Evolutionary conservation across 305 asterid species (phyloP).

Genomic region (Stenogyne calaminthoides): DNA sequence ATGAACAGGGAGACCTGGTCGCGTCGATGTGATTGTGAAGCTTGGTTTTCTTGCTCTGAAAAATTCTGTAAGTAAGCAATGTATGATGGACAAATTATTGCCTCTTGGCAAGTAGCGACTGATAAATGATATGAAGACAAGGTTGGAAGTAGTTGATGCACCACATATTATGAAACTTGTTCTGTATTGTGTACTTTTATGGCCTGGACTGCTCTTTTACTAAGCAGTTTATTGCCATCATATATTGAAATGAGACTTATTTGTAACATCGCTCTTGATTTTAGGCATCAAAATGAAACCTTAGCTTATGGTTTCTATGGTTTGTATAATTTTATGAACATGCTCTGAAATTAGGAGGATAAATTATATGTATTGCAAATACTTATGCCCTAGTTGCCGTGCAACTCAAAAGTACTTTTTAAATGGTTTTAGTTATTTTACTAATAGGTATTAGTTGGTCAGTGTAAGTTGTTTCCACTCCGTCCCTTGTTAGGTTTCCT

Average conservation of each 20-base stretch:
- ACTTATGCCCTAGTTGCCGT: too few species aligned
- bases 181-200: background rate
- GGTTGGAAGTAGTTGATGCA: slow-evolving; percentile 12
- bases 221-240: slow-evolving; percentile 24
- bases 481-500: too few species aligned
- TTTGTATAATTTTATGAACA: background rate
- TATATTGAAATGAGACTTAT: background rate
- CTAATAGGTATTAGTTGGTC: too few species aligned
- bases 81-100: slow-evolving; percentile 20
- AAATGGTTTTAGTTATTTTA: too few species aligned
- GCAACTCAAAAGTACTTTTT: too few species aligned
- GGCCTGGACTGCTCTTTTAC: slow-evolving; percentile 31
- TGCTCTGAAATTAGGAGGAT: background rate
- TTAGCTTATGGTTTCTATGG: slow-evolving; percentile 4
- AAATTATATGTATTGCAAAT: background rate
- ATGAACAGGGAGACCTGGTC: slow-evolving; percentile 44
- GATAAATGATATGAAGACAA: slow-evolving; percentile 7
- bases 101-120: slow-evolving; percentile 1
- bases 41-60: slow-evolving; percentile 17
- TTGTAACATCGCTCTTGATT: background rate
- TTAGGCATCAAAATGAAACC: background rate
- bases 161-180: background rate
- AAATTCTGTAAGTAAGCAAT: slow-evolving; percentile 30
- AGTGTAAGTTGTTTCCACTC: too few species aligned
- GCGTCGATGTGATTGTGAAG: slow-evolving; percentile 57